Percentiles rank a stretch among this genome's conserved stretches.
Conservation (phyloP, 306 rosid species). For the Luffa acutangula region DNA sequence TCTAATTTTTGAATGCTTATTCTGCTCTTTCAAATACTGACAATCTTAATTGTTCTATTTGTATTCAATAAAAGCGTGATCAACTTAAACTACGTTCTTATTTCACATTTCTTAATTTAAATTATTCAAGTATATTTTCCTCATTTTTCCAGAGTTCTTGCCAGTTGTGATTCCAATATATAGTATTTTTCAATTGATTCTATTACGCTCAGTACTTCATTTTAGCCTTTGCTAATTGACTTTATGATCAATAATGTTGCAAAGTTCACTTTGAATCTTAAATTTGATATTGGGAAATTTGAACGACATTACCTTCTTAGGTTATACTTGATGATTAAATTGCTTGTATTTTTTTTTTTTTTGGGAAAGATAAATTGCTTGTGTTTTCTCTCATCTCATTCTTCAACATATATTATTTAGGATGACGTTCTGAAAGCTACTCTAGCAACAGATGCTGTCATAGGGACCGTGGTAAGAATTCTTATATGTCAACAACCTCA, state of each 20-base stretch:
- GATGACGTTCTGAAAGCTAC: slow-evolving; percentile 83
- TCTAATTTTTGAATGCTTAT: slow-evolving; percentile 2
- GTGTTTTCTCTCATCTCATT: slow-evolving; percentile 9
- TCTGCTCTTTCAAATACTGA: background rate
- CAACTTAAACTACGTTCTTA: background rate
- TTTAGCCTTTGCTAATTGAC: background rate
- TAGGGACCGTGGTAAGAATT: slow-evolving; percentile 68
- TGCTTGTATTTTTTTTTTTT: background rate
- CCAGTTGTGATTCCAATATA: background rate
- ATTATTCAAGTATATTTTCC: background rate
- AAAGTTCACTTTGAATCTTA: background rate
- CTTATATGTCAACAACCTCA: background rate
- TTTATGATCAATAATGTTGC: background rate
- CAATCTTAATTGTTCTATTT: background rate
- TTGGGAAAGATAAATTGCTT: background rate
- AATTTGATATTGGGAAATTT: background rate
- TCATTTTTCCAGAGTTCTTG: background rate
- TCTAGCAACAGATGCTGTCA: slow-evolving; percentile 86
- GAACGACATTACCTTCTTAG: background rate
- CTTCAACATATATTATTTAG: slow-evolving; percentile 30
- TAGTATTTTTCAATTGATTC: background rate
- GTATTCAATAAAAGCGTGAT: background rate
- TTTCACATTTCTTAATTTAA: background rate
- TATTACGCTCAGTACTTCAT: background rate
- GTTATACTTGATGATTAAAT: background rate